A percentile compares a stretch with the other conserved stretches of the same genome.
Evolutionary conservation across 1,139 yeast genomes (phyloP).

Genomic region (Kodamaea arcana): DNA sequence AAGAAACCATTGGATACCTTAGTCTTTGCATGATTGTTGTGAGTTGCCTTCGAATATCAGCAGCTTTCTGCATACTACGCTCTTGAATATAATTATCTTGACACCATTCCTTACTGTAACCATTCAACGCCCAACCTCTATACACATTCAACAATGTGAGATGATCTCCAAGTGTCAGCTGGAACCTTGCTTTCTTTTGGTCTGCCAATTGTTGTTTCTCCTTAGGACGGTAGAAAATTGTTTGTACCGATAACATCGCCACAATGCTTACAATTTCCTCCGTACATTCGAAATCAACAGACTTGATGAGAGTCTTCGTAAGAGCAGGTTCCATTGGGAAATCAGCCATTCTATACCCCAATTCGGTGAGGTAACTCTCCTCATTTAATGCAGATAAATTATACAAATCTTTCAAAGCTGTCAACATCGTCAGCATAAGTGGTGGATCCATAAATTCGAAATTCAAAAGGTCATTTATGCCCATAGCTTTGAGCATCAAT

Average conservation of each 20-base stretch:
- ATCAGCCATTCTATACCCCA: slow-evolving; percentile 84
- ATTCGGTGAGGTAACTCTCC: slow-evolving; percentile 64
- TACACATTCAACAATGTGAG: slow-evolving; percentile 79
- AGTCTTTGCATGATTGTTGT: slow-evolving; percentile 57
- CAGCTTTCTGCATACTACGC: slow-evolving; percentile 69
- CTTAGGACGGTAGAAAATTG: slow-evolving; percentile 79
- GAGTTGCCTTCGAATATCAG: slow-evolving; percentile 75
- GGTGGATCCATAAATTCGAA: slow-evolving; percentile 98
- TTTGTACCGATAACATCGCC: slow-evolving; percentile 88
- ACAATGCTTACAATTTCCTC: slow-evolving; percentile 82
- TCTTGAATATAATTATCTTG: slow-evolving; percentile 77
- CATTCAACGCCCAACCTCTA: slow-evolving; percentile 67
- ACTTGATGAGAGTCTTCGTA: slow-evolving; percentile 73
- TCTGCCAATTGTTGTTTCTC: slow-evolving; percentile 76
- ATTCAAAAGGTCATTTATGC: slow-evolving; percentile 71
- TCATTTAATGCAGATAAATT: slow-evolving; percentile 80
- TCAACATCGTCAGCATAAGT: slow-evolving; percentile 64
- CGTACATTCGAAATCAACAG: slow-evolving; percentile 72
- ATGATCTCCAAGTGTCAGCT: slow-evolving; percentile 83
- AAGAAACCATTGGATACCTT: slow-evolving; percentile 48
- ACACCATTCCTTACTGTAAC: slow-evolving; percentile 73
- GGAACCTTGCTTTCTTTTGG: slow-evolving; percentile 66
- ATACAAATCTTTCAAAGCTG: slow-evolving; percentile 81
- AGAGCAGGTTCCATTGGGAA: slow-evolving; percentile 95
- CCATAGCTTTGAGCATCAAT: slow-evolving; percentile 91